Base-by-base conservation (phyloP, 2,329 filamentous ascomycete species). In the Tricladium varicosporioides region DNA sequence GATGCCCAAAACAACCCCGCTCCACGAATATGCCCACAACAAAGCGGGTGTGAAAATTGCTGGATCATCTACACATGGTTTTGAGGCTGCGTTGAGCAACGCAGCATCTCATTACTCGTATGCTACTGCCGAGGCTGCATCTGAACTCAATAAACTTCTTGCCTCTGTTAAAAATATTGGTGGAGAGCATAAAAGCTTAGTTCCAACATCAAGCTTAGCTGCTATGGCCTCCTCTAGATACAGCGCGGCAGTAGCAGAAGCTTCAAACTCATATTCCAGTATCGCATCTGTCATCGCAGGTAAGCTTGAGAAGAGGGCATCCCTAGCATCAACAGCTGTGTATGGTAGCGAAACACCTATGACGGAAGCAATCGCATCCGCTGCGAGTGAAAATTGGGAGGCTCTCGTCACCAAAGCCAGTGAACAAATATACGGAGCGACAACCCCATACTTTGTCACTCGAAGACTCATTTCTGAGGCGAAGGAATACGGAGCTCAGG, bases 401-500 rank as follows among this genome's bases (percentile, higher is more conserved):
- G 62, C 63, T 44, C 61, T 70, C 2, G 59, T 71, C 31, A 70
- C 67, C 10, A 67, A 67, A 55, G 69, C 69, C 10, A 70, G 66
- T 51, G 58, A 59, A 16, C 68, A 71, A 43, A 60, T 71, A 9
- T 70, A 71, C 48, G 70, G 67, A 19, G 58, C 61, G 27, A 63
- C 68, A 8, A 69, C 69, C 5, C 68, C 69, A 14, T 69, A 68
- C 44, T 70, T 68, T 61, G 65, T 65, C 69, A 78, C 56, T 73
- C 75, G 19, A 40, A 70, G 76, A 14, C 73, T 77, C 54, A 75
- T 69, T 2, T 70, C 77, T 5, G 78, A 80, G 60, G 85, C 81
- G 3, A 78, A 78, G 32, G 76, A 75, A 10, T 87, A 85, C 67
- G 82, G 82, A 16, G 80, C 82, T 10, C 83, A 86, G 45, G 87